phyloP scores from a whole-genome alignment of 1,139 yeast genomes.

The Saccharomycopsis crataegensis region DNA sequence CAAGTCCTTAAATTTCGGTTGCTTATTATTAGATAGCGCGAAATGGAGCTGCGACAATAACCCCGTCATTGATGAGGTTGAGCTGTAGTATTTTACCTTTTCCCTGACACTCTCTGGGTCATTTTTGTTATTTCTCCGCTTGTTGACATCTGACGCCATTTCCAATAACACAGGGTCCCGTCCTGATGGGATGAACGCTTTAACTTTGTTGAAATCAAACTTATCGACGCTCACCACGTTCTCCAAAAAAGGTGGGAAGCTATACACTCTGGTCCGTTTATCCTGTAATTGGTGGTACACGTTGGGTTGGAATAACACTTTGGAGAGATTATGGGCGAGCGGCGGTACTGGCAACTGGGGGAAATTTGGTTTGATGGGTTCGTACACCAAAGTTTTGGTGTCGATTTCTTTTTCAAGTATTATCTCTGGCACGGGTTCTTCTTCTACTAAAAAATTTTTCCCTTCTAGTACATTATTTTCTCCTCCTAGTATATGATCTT shows the following conservation, averaged over 20 bases:
- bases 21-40: conserved; percentile 55
- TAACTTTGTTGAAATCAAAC: conserved; percentile 54
- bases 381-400: background rate
- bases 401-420: background rate
- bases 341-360: conserved; percentile 30
- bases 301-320: conserved; percentile 64
- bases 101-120: background rate
- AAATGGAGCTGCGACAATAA: conserved; percentile 67
- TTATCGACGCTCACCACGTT: conserved; percentile 59
- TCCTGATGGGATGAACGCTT: conserved; percentile 59
- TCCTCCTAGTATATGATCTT: too few species aligned
- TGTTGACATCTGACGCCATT: conserved; percentile 37
- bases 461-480: too few species aligned
- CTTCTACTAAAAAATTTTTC: too few species aligned
- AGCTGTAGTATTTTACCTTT: conserved; percentile 48
- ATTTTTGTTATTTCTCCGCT: conserved; percentile 15
- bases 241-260: conserved; percentile 58
- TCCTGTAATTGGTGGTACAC: conserved; percentile 79
- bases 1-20: conserved; percentile 33
- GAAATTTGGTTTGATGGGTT: conserved; percentile 6
- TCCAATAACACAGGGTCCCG: conserved; percentile 47
- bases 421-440: too few species aligned
- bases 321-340: conserved; percentile 57
- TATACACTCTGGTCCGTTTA: conserved; percentile 64
- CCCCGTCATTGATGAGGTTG: conserved; percentile 85